Evolutionary conservation across 768 basidiomycete species (phyloP).

Genomic region (Pleurotus salmoneostramineus): DNA sequence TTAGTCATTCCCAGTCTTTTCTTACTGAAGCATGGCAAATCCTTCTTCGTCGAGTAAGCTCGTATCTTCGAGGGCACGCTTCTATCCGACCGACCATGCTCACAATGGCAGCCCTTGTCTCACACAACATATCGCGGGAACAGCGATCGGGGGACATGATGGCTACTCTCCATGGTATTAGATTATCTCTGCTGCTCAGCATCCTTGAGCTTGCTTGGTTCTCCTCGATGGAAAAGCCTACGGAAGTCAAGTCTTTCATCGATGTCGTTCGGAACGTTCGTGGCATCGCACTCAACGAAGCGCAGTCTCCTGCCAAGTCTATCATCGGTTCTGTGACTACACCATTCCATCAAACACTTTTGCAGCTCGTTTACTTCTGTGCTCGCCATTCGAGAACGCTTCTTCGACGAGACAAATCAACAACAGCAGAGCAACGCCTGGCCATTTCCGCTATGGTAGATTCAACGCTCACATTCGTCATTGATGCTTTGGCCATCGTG

Average conservation of each 20-base stretch:
- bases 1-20: constrained; percentile 73
- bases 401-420: constrained; percentile 38
- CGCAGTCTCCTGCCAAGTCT: constrained; percentile 70
- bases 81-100: constrained; percentile 53
- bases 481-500: constrained; percentile 62
- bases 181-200: constrained; percentile 69
- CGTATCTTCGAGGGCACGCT: constrained; percentile 61
- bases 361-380: constrained; percentile 81
- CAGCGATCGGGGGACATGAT: constrained; percentile 79
- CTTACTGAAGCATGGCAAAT: constrained; percentile 78
- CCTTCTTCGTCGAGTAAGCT: constrained; percentile 59
- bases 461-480: constrained; percentile 55
- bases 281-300: constrained; percentile 65
- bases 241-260: constrained; percentile 57
- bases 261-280: constrained; percentile 58
- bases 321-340: constrained; percentile 60
- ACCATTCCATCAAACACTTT: constrained; percentile 75
- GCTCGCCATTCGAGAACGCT: constrained; percentile 57
- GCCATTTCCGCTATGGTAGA: constrained; percentile 59
- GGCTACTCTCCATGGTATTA: constrained; percentile 71
- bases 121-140: constrained; percentile 65
- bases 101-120: constrained; percentile 56
- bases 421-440: constrained; percentile 61
- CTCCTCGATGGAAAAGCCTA: constrained; percentile 47
- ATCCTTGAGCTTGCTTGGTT: constrained; percentile 83